These are phyloP conservation scores for Tolypocladium paradoxum DNA, from an alignment of 2,329 filamentous ascomycete species.

Conservation along the genomic window DNA sequence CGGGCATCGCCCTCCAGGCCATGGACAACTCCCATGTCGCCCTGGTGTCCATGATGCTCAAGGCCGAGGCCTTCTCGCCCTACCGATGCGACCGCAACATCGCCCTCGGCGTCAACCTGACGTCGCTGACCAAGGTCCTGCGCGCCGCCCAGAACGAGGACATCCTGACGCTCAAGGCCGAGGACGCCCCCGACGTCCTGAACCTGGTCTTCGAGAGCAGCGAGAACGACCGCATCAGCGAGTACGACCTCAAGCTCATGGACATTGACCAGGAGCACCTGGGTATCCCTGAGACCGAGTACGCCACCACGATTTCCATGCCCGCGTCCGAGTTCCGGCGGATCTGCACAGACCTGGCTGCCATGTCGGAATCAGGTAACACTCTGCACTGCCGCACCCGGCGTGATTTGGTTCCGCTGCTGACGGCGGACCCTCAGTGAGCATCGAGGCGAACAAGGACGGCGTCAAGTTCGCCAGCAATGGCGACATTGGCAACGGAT, in stretches of 20 bases:
- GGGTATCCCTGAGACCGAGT: constrained; percentile 98
- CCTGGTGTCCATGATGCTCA: constrained; percentile 97
- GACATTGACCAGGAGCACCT: constrained; percentile 99
- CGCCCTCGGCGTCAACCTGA: constrained; percentile 92
- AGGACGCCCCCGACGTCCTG: constrained; percentile 90
- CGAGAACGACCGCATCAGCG: constrained; percentile 82
- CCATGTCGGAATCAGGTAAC: constrained; percentile 90
- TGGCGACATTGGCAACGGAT: constrained; percentile 92
- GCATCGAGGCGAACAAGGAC: constrained; percentile 94
- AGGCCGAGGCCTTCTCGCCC: constrained; percentile 85
- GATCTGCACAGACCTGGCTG: constrained; percentile 85
- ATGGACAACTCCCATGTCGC: constrained; percentile 99
- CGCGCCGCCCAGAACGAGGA: constrained; percentile 91
- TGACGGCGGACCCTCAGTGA: constrained; percentile 43
- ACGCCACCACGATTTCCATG: constrained; percentile 83
- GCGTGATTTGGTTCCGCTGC: not conserved
- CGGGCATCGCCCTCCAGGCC: constrained; percentile 91
- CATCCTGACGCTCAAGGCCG: constrained; percentile 90
- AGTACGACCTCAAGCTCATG: constrained; percentile 99
- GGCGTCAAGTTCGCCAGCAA: constrained; percentile 89
- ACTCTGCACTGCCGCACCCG: constrained; percentile 15
- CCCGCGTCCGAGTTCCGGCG: constrained; percentile 83
- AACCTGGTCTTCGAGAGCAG: constrained; percentile 92
- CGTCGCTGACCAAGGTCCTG: constrained; percentile 92
- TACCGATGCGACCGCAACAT: constrained; percentile 99